Base-by-base conservation (phyloP, 2,329 filamentous ascomycete genomes). In the Paradendryphiella salina region DNA sequence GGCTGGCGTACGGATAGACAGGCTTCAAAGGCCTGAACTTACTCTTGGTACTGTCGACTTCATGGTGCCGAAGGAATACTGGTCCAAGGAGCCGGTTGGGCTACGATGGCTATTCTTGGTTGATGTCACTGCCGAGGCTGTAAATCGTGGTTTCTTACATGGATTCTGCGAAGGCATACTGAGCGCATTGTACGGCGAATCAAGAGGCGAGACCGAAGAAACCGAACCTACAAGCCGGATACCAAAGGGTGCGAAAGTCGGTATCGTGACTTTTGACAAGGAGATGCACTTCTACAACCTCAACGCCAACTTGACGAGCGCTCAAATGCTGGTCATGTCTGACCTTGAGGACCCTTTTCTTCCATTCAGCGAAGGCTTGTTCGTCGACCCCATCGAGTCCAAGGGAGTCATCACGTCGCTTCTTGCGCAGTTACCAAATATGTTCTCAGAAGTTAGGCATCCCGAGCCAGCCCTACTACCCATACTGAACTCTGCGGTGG, bases 271-370 rank as follows among this genome's bases (percentile, higher is more conserved):
- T 1, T 99, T 88, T 71, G 94, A 99, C 77, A 93, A 90, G 74
- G 91, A 96, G 65, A 88, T 99, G 52, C 94, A 99, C 70, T 99
- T 97, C 73, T 99, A 97, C 79, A 97, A 97, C 67, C 85, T 96
- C 64, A 90, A 86, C 66, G 75, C 90, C 31, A 82, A 82, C 33
- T 79, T 96, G 34, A 87, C 94, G 47, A 86, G 91, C 75, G 90
- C 94, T 8, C 94, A 99, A 70, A 96, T 99, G 90, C 85, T 99
- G 79, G 92, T 99, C 42, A 96, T 99, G 90, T 89, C 94, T 3
- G 94, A 99, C 69, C 82, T 99, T 40, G 92, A 97, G 65, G 94
- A 99, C 61, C 94, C 94, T 0, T 99, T 99, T 71, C 85, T 97
- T 13, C 92, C 94, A 2, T 79, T 99, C 14, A 90, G 89, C 57